Conservation (phyloP, 2,329 filamentous ascomycete genomes). For the Hymenoscyphus repandus region DNA sequence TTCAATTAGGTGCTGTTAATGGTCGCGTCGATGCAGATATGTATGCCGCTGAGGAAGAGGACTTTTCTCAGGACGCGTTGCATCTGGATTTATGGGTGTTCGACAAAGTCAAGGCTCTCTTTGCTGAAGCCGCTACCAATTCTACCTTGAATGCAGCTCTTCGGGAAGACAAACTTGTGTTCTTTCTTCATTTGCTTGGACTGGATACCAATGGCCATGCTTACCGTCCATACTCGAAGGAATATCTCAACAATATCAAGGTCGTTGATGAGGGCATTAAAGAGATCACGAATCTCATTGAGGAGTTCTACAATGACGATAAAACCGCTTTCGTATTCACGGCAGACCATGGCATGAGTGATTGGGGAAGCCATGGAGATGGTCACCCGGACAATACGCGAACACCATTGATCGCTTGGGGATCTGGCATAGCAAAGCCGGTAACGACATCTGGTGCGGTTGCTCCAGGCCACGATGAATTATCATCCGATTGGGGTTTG, state of each 20-base stretch:
- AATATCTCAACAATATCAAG: slow-evolving; percentile 93
- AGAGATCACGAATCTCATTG: slow-evolving; percentile 74
- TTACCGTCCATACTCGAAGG: slow-evolving; percentile 86
- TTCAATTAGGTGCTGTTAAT: slow-evolving; percentile 83
- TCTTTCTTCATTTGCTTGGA: slow-evolving; percentile 90
- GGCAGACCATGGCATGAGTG: slow-evolving; percentile 97
- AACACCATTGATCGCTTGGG: slow-evolving; percentile 90
- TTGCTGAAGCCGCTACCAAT: slow-evolving; percentile 74
- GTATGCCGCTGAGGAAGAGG: slow-evolving; percentile 80
- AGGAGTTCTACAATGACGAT: slow-evolving; percentile 77
- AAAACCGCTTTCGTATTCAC: slow-evolving; percentile 96
- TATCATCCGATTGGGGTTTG: slow-evolving; percentile 84
- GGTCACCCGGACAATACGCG: slow-evolving; percentile 96
- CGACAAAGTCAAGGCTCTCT: slow-evolving; percentile 83
- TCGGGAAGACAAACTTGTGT: slow-evolving; percentile 80
- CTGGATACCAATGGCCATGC: slow-evolving; percentile 85
- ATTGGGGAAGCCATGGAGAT: slow-evolving; percentile 98
- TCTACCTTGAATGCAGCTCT: slow-evolving; percentile 66
- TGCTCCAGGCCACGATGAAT: slow-evolving; percentile 82
- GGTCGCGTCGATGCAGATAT: slow-evolving; percentile 82
- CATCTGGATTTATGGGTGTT: slow-evolving; percentile 93
- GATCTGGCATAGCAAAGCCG: slow-evolving; percentile 80
- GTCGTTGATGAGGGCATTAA: slow-evolving; percentile 86
- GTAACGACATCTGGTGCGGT: slow-evolving; percentile 46
- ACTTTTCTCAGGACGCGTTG: slow-evolving; percentile 79